A percentile compares a stretch with the other conserved stretches of the same genome.
These are phyloP conservation scores for Neurospora sp. DNA, from an alignment of 495 filamentous ascomycete genomes.

Conservation along the genomic window DNA sequence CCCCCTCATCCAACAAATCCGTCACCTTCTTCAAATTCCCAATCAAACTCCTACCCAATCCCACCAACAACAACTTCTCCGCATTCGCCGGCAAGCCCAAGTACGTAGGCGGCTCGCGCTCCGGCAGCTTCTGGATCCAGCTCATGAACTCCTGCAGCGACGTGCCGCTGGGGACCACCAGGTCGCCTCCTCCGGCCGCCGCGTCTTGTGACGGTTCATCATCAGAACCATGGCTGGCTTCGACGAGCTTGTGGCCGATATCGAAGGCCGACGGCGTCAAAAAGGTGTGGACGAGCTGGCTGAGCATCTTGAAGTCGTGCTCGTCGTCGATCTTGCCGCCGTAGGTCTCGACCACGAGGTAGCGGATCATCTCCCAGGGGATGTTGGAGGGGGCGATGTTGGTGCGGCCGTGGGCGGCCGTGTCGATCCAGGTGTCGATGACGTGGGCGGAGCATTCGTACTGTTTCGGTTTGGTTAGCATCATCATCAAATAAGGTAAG, in stretches of 20 bases:
- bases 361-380: constrained; percentile 94
- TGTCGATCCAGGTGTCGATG: constrained; percentile 90
- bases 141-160: constrained; percentile 75
- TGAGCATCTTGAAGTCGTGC: constrained; percentile 68
- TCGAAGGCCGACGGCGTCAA: constrained; percentile 86
- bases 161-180: constrained; percentile 70
- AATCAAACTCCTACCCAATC: constrained; percentile 78
- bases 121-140: constrained; percentile 87
- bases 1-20: constrained; percentile 82
- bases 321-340: constrained; percentile 95
- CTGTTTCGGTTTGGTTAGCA: constrained; percentile 31
- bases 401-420: constrained; percentile 67
- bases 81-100: constrained; percentile 93
- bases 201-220: constrained; percentile 14
- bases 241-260: constrained; percentile 75
- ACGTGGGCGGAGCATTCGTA: constrained; percentile 96
- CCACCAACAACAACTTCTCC: constrained; percentile 89
- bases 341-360: constrained; percentile 86
- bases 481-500: not conserved
- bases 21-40: constrained; percentile 73
- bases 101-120: constrained; percentile 94
- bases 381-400: constrained; percentile 91
- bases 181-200: constrained; percentile 31
- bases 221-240: constrained; percentile 17
- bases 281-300: constrained; percentile 59